Evolutionary conservation across 768 basidiomycete genomes (phyloP).

Genomic region (Phlebiopsis gigantea): DNA sequence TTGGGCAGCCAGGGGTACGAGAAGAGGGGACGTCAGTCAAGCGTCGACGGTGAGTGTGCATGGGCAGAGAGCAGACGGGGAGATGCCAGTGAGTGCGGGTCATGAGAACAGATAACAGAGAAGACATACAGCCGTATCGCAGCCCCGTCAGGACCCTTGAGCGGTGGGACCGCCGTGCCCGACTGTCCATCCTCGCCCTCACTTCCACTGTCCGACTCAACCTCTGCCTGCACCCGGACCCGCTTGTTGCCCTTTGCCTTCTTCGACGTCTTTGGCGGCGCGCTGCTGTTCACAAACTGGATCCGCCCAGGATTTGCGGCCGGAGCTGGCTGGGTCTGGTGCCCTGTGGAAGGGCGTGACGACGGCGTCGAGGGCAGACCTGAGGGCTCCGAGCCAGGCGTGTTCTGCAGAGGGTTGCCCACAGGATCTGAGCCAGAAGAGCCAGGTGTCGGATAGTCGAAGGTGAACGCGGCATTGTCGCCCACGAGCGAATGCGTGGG

Average conservation of each 20-base stretch:
- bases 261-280: neutral
- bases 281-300: neutral
- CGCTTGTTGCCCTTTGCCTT: conserved; percentile 2
- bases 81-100: neutral
- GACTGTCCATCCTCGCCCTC: conserved; percentile 8
- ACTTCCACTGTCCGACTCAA: conserved; percentile 1
- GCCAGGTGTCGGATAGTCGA: neutral
- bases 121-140: conserved; percentile 12
- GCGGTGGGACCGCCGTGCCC: conserved; percentile 6
- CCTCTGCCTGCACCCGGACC: neutral
- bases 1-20: neutral
- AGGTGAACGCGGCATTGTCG: neutral
- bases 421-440: neutral
- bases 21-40: neutral
- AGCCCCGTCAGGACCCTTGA: conserved; percentile 9
- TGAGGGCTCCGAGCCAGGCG: neutral
- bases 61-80: neutral
- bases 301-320: neutral
- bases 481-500: neutral
- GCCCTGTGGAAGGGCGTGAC: neutral
- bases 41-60: neutral
- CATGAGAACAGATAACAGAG: neutral
- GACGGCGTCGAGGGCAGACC: neutral
- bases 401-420: neutral
- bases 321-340: neutral